Evolutionary conservation across 768 basidiomycete species (phyloP), one percentile per base, ranked within the genome.

Genomic region (Sporobolomyces roseus): DNA sequence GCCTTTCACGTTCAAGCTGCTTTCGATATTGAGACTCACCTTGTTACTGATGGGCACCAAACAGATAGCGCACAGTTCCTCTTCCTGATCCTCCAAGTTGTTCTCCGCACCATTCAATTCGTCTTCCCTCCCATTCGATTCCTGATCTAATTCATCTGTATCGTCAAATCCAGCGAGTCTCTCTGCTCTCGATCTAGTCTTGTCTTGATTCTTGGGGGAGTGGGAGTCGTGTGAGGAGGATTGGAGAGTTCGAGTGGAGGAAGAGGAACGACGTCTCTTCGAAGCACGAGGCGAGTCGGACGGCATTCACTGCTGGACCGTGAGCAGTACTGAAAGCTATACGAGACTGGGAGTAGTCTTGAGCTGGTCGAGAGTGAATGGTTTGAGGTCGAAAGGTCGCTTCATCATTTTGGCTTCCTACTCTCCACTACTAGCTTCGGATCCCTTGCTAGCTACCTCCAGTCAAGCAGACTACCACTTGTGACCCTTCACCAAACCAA

Each of bases 11-110:
- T n/a, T n/a, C n/a, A 41, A 41, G 10, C 38, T 17, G 17, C 9
- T 9, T 9, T 41, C 10, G 38, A 41, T 52, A 14, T 41, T 12
- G 35, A 19, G 38, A 4, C 66, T 43, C 33, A 68, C 71, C 67
- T 63, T 65, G 55, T 72, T 72, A 49, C 59, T 55, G n/a, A 72
- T 68, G 14, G 71, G 71, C 23, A 64, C 61, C 16, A 72, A 51
- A n/a, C 71, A 72, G 38, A 72, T 60, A 0, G 71, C 71, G 25
- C 71, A 72, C 35, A 60, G 64, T 17, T 65, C 63, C 0, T 64
- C 70, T 13, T 48, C 12, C 12, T 46, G 12, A 7, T 14, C 21
- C 23, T 46, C 45, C 21, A 6, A 10, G 21, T 46, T 46, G 13
- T n/a, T n/a, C n/a, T n/a, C n/a, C n/a, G 21, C 45, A 21, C 21